Percentiles rank a stretch among this genome's conserved stretches.
phyloP scores from a whole-genome alignment of 768 basidiomycete genomes.

The Sporobolomyces pararoseus region DNA sequence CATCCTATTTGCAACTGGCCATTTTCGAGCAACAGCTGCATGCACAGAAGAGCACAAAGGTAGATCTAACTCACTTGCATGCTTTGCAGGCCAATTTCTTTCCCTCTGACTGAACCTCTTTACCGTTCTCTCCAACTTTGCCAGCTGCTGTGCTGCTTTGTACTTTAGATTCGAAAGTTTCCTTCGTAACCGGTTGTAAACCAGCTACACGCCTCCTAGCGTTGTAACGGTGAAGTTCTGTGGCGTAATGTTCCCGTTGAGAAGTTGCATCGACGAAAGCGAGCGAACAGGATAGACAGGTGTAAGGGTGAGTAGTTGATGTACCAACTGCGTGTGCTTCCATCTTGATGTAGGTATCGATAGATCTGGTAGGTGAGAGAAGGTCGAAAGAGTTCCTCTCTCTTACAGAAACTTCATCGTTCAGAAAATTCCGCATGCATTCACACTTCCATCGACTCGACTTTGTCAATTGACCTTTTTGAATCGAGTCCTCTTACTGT shows the following conservation, averaged over 20 bases:
- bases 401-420: too few species aligned
- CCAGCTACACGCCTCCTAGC: slow-evolving; percentile 76
- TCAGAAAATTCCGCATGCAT: too few species aligned
- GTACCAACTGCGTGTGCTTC: slow-evolving; percentile 6
- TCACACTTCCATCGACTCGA: too few species aligned
- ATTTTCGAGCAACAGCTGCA: too few species aligned
- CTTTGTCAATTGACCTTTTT: too few species aligned
- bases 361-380: background rate
- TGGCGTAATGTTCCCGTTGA: slow-evolving; percentile 83
- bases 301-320: slow-evolving; percentile 56
- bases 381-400: background rate
- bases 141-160: slow-evolving; percentile 61
- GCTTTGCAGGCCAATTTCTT: slow-evolving; percentile 57
- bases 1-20: too few species aligned
- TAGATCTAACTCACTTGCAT: slow-evolving; percentile 66
- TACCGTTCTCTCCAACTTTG: slow-evolving; percentile 4
- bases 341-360: background rate
- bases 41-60: background rate
- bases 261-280: slow-evolving; percentile 77
- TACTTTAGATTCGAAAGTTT: slow-evolving; percentile 82
- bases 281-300: slow-evolving; percentile 86
- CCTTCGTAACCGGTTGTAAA: slow-evolving; percentile 74
- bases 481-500: too few species aligned
- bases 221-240: slow-evolving; percentile 95
- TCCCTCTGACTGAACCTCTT: background rate